Conservation (phyloP, 1,139 yeast genomes). For the Hemisphaericaspora lyxosophila region DNA sequence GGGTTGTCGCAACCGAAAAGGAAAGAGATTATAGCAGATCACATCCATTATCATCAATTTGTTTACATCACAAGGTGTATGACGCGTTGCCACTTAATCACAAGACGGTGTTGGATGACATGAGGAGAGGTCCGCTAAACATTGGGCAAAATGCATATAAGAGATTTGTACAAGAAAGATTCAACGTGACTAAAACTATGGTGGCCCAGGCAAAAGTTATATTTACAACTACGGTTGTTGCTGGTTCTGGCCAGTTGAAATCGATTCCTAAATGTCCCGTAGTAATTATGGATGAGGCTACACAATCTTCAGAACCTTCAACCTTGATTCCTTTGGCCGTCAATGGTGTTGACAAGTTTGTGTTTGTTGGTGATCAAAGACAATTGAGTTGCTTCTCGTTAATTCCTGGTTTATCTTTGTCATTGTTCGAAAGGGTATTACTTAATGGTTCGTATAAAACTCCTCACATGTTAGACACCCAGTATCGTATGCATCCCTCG, state of each 20-base stretch:
- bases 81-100: slow-evolving; percentile 47
- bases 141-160: slow-evolving; percentile 36
- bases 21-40: slow-evolving; percentile 56
- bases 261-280: slow-evolving; percentile 58
- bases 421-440: slow-evolving; percentile 59
- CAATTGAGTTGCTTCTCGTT: slow-evolving; percentile 67
- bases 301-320: slow-evolving; percentile 71
- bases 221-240: slow-evolving; percentile 69
- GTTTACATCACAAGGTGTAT: slow-evolving; percentile 61
- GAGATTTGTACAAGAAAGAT: slow-evolving; percentile 48
- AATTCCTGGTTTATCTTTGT: slow-evolving; percentile 58
- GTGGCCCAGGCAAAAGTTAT: slow-evolving; percentile 68
- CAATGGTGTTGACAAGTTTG: slow-evolving; percentile 65
- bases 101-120: slow-evolving; percentile 41
- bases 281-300: slow-evolving; percentile 61
- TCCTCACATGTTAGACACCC: slow-evolving; percentile 70
- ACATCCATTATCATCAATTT: slow-evolving; percentile 58
- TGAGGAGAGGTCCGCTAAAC: slow-evolving; percentile 38
- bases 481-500: slow-evolving; percentile 71
- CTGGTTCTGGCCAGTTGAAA: slow-evolving; percentile 65
- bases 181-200: slow-evolving; percentile 19
- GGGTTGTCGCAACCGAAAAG: slow-evolving; percentile 62
- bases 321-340: slow-evolving; percentile 69
- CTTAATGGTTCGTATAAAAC: slow-evolving; percentile 54
- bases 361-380: slow-evolving; percentile 72